Conservation (phyloP, 106 monocot genomes). For the Dendrobium huoshanense region DNA sequence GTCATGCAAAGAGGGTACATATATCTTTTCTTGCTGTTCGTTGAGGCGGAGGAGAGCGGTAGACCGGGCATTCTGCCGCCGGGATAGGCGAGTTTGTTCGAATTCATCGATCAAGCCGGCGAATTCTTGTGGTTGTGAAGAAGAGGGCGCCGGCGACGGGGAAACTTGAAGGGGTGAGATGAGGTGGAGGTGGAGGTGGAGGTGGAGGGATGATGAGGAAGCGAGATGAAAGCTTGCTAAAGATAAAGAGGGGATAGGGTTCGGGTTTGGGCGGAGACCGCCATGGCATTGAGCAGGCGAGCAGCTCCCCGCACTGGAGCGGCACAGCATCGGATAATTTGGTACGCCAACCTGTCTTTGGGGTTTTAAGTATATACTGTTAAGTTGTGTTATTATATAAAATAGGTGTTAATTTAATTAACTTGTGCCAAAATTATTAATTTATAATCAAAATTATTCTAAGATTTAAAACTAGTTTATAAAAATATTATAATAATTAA, state of each 20-base stretch:
- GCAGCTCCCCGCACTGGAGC: neutral
- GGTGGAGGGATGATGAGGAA: neutral
- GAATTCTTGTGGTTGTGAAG: neutral
- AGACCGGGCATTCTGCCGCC: constrained; percentile 48
- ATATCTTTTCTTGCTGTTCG: neutral
- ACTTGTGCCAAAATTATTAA: too few species aligned
- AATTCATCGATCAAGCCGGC: neutral
- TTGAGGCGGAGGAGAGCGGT: constrained; percentile 24
- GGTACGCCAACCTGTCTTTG: neutral
- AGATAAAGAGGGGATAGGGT: constrained; percentile 9
- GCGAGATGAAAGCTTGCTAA: neutral
- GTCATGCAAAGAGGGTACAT: neutral
- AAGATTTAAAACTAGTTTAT: too few species aligned
- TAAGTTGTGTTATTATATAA: too few species aligned
- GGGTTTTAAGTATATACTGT: too few species aligned
- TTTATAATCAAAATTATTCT: too few species aligned
- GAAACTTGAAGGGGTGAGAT: neutral
- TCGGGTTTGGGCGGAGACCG: constrained; percentile 9
- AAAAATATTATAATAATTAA: neutral
- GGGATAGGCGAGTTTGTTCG: constrained; percentile 12
- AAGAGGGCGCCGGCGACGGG: neutral
- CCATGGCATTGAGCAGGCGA: constrained; percentile 13
- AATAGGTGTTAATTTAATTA: too few species aligned
- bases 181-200: constrained; percentile 15
- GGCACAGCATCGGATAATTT: constrained; percentile 10